Evolutionary conservation across 2,329 filamentous ascomycete species (phyloP), one percentile per base, ranked within the genome.

Genomic region (Colletotrichum navitas): DNA sequence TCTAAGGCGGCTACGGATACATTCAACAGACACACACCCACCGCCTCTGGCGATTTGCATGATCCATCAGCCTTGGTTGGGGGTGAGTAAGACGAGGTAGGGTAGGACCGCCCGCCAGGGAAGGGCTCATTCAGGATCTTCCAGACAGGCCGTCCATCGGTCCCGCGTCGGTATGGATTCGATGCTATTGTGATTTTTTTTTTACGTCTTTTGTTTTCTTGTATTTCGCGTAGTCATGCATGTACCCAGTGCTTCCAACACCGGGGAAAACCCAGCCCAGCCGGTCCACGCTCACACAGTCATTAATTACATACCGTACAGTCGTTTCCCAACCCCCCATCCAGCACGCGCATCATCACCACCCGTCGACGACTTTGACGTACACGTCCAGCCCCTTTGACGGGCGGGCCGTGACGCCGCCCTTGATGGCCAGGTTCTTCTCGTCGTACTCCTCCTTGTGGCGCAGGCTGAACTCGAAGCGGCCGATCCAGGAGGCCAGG

Each of bases 401-500:
- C 0, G 94, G 94, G 78, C 89, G 89, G 8, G 90, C 86, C 26
- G 94, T 97, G 59, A 96, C 86, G 2, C 89, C 90, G 0, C 89
- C 87, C 80, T 90, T 90, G 73, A 97, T 89, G 58, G 88, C 81
- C 58, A 95, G 79, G 75, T 92, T 89, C 56, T 84, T 84, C 81
- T 93, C 89, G 76, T 93, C 91, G 78, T 90, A 82, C 78, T 91
- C 87, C 72, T 90, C 87, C 76, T 88, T 82, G 75, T 90, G 82
- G 73, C 80, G 79, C 65, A 91, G 78, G 75, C 83, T 83, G 78
- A 91, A 90, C 77, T 90, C 87, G 80, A 97, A 97, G 47, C 89
- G 86, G 1, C 94, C 94, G 5, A 95, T 87, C 86, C 93, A 90
- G 11, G 89, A 87, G 29, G 94, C 94, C 58, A 98, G 79, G 73